Conservation (phyloP, 768 basidiomycete species). For the Mycena belliarum region DNA sequence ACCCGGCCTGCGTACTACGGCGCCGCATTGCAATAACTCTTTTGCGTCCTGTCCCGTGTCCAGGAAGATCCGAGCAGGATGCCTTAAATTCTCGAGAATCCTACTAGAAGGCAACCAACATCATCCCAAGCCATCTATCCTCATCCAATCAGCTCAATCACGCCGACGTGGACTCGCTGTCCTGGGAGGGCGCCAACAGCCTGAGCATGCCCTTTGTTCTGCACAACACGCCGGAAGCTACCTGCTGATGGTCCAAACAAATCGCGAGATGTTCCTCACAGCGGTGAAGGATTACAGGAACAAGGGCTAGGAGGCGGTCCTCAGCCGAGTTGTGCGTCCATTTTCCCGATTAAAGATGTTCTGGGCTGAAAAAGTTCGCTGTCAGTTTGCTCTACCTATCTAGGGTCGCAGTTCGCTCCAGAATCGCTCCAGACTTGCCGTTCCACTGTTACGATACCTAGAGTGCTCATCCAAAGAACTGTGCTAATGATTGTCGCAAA, state of each 20-base stretch:
- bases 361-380: conserved; percentile 28
- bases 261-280: conserved; percentile 24
- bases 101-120: background rate
- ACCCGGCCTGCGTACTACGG: no score
- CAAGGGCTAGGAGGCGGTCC: conserved; percentile 25
- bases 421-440: no score
- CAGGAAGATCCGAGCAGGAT: no score
- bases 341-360: conserved; percentile 25
- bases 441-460: conserved; percentile 35
- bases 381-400: background rate
- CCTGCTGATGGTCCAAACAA: conserved; percentile 37
- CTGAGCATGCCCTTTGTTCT: conserved; percentile 24
- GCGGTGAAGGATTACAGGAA: conserved; percentile 24
- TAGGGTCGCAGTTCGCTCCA: no score
- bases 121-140: conserved; percentile 7
- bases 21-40: no score
- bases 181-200: conserved; percentile 30
- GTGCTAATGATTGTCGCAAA: background rate
- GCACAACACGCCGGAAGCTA: conserved; percentile 41
- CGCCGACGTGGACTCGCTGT: conserved; percentile 42
- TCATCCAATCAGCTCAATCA: conserved; percentile 25
- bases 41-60: no score
- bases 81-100: background rate
- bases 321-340: conserved; percentile 20
- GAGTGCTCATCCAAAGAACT: conserved; percentile 18